These are phyloP conservation scores for Epichloe brachyelytri DNA, from an alignment of 2,329 filamentous ascomycete genomes.

Conservation along the genomic window DNA sequence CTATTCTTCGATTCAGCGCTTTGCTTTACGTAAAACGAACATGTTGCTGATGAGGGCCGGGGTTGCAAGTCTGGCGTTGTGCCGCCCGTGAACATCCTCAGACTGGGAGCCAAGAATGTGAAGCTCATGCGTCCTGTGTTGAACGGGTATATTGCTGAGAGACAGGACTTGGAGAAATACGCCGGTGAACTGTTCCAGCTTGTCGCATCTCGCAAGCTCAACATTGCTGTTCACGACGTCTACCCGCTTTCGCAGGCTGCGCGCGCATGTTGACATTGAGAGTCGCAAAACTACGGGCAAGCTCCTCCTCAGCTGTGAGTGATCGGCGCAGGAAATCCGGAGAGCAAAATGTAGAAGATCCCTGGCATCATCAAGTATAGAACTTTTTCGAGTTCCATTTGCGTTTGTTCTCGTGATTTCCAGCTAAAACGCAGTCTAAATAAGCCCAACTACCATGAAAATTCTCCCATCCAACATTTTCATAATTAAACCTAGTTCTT, in stretches of 20 bases:
- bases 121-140: constrained; percentile 65
- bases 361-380: too few species aligned
- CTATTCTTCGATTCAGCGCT: too few species aligned
- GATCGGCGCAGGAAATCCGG: neutral
- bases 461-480: neutral
- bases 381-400: neutral
- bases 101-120: constrained; percentile 60
- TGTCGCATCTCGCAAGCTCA: constrained; percentile 54
- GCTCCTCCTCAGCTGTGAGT: constrained; percentile 55
- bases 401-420: neutral
- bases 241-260: constrained; percentile 65
- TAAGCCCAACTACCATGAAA: neutral
- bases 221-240: constrained; percentile 60
- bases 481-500: neutral
- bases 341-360: neutral
- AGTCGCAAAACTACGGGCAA: constrained; percentile 76
- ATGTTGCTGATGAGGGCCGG: too few species aligned
- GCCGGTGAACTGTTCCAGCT: constrained; percentile 59
- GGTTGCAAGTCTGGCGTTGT: constrained; percentile 49
- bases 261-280: constrained; percentile 65
- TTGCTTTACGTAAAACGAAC: too few species aligned
- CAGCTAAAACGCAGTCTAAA: neutral
- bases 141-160: constrained; percentile 54
- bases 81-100: constrained; percentile 45
- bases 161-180: constrained; percentile 61